Evolutionary conservation across 352 stramenopile genomes (phyloP).

Genomic region (Globisporangium orthogonon): DNA sequence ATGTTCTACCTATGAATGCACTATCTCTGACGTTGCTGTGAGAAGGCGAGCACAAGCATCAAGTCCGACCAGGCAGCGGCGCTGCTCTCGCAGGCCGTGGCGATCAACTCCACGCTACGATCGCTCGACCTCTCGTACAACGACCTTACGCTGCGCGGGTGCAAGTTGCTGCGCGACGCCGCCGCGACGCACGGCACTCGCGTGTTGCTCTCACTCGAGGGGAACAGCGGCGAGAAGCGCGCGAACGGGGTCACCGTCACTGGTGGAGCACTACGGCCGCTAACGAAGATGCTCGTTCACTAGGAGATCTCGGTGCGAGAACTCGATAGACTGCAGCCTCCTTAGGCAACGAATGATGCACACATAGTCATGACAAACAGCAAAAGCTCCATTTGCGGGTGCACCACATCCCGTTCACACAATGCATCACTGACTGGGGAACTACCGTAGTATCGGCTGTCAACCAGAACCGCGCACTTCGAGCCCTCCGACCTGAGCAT

Average conservation of each 20-base stretch:
- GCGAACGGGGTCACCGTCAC: constrained; percentile 23
- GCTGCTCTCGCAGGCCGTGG: constrained; percentile 40
- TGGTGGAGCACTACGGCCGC: constrained; percentile 11
- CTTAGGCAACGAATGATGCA: too few species aligned
- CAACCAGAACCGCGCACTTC: too few species aligned
- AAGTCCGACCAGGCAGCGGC: constrained; percentile 54
- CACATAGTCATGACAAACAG: too few species aligned
- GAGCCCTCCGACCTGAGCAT: too few species aligned
- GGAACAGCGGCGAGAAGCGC: constrained; percentile 41
- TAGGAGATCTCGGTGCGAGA: too few species aligned
- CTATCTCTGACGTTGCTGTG: not conserved
- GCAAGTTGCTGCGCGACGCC: constrained; percentile 61
- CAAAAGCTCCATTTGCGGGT: too few species aligned
- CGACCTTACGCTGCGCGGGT: constrained; percentile 67
- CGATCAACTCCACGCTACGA: constrained; percentile 30
- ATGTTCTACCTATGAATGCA: too few species aligned
- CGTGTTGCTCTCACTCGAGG: constrained; percentile 29
- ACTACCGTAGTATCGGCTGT: too few species aligned
- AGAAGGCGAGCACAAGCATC: constrained; percentile 49
- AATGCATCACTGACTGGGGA: too few species aligned
- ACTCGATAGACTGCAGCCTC: too few species aligned
- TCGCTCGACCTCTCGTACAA: constrained; percentile 71
- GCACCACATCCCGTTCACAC: too few species aligned
- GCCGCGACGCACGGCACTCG: constrained; percentile 7
- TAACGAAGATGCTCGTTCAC: not conserved